These are phyloP conservation scores for Diaporthe capsici DNA, from an alignment of 2,329 filamentous ascomycete species.

Conservation along the genomic window DNA sequence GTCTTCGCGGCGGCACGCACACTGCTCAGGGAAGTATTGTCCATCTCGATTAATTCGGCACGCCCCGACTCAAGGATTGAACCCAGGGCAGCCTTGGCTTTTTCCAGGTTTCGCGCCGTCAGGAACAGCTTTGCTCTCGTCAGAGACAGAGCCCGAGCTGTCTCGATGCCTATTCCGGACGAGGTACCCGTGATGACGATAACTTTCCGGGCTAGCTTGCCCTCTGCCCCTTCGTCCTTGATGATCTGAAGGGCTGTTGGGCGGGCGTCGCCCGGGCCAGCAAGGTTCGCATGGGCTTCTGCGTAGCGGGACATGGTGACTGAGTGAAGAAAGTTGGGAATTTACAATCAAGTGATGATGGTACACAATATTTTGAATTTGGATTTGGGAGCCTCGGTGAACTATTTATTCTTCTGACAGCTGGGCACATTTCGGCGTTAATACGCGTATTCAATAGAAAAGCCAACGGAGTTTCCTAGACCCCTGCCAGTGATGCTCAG, in stretches of 20 bases:
- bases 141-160: background rate
- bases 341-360: background rate
- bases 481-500: background rate
- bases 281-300: background rate
- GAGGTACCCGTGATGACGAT: slow-evolving; percentile 18
- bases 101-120: background rate
- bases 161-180: background rate
- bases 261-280: slow-evolving; percentile 3
- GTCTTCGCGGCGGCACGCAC: background rate
- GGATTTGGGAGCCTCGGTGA: background rate
- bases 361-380: too few relatives aligned
- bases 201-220: background rate
- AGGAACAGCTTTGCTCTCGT: background rate
- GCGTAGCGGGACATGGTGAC: slow-evolving; percentile 10
- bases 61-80: background rate
- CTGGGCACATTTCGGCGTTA: background rate
- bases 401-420: background rate
- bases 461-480: background rate
- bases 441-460: too few relatives aligned
- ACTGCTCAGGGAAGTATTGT: background rate
- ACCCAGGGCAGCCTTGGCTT: background rate
- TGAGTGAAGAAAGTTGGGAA: background rate
- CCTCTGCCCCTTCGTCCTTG: background rate
- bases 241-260: slow-evolving; percentile 14
- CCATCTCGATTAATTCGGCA: slow-evolving; percentile 1